Evolutionary conservation across 192 early-diverging fungal genomes (phyloP).

Genomic region (Rhizophagus prolifer): DNA sequence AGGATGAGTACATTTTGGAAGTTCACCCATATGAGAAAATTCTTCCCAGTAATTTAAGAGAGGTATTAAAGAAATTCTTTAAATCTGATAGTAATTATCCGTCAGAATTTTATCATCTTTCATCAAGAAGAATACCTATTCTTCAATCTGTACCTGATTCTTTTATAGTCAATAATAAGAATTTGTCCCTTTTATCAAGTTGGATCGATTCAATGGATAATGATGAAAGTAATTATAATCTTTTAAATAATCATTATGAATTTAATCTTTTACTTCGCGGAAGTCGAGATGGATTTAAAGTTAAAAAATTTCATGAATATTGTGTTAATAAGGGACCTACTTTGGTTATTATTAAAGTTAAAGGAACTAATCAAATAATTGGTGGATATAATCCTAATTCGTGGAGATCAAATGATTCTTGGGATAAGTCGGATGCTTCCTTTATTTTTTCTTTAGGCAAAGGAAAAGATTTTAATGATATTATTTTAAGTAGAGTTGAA

Average conservation of each 20-base stretch:
- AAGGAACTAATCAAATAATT: neutral
- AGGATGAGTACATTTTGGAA: neutral
- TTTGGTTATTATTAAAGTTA: neutral
- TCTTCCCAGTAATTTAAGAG: neutral
- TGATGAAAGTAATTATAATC: neutral
- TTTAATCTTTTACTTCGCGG: neutral
- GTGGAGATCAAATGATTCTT: neutral
- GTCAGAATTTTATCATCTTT: neutral
- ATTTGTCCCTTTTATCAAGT: neutral
- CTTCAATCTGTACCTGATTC: neutral
- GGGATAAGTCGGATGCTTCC: neutral
- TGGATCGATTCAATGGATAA: conserved; percentile 13
- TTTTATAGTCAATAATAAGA: neutral
- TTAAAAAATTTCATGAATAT: neutral
- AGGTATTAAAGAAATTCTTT: neutral
- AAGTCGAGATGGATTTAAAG: neutral
- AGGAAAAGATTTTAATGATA: conserved; percentile 22
- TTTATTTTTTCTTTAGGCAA: neutral
- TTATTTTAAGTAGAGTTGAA: conserved; percentile 36
- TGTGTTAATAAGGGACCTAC: neutral
- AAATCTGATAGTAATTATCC: neutral
- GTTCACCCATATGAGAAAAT: neutral
- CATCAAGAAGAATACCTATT: neutral
- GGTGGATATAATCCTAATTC: conserved; percentile 2
- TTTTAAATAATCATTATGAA: neutral